These are phyloP conservation scores for Centrapalus pauciflorus DNA, from an alignment of 129 eudicot species.

Conservation along the genomic window DNA sequence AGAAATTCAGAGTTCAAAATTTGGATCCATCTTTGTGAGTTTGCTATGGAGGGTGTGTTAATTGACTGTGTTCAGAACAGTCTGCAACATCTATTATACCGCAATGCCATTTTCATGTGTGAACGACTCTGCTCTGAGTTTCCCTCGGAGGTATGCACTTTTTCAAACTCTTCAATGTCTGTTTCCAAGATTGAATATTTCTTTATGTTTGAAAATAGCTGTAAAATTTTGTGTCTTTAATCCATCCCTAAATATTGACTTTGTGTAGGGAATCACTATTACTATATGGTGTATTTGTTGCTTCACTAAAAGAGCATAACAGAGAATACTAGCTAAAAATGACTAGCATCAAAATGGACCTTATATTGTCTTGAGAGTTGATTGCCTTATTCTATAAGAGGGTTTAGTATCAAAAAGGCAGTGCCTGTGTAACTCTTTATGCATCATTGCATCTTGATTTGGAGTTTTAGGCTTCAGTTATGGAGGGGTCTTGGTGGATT, in stretches of 20 bases:
- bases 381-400: not conserved
- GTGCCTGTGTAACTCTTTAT: not conserved
- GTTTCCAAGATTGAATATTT: not conserved
- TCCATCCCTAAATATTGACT: not conserved
- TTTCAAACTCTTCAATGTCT: not conserved
- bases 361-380: no score
- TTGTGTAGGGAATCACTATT: not conserved
- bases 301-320: not conserved
- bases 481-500: constrained; percentile 1
- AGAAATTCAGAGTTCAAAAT: not conserved
- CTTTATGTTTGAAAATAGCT: not conserved
- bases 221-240: not conserved
- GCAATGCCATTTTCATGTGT: constrained; percentile 84
- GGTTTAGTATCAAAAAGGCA: not conserved
- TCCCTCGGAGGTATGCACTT: constrained; percentile 66
- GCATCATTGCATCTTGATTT: not conserved
- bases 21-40: constrained; percentile 6
- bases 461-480: not conserved
- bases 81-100: constrained; percentile 55
- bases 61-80: constrained; percentile 68
- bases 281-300: not conserved
- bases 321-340: not conserved
- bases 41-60: constrained; percentile 67
- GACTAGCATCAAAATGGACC: not conserved
- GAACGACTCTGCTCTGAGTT: constrained; percentile 96